These are phyloP conservation scores for Hypericum androsaemum DNA, from an alignment of 345 rosid genomes.

Conservation along the genomic window DNA sequence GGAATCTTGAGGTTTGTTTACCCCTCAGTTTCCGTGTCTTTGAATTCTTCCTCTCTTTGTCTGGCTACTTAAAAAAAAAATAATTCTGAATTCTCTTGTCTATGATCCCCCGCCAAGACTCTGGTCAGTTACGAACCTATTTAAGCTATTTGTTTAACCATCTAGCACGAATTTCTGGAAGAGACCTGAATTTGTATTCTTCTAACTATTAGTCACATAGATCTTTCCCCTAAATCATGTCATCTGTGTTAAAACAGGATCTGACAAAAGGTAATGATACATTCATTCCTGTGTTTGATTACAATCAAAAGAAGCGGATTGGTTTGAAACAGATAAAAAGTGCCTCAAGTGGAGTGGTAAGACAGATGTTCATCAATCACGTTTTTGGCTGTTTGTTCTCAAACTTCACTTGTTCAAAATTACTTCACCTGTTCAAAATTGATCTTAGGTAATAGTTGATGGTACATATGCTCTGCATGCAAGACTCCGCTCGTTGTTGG, in stretches of 20 bases:
- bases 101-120: too few relatives aligned
- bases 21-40: not conserved
- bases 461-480: constrained; percentile 94
- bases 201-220: too few relatives aligned
- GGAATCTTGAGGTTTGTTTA: constrained; percentile 66
- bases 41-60: constrained; percentile 5
- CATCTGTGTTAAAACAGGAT: constrained; percentile 46
- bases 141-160: too few relatives aligned
- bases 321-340: constrained; percentile 51
- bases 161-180: too few relatives aligned
- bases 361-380: constrained; percentile 5
- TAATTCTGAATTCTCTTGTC: too few relatives aligned
- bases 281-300: constrained; percentile 73
- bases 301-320: constrained; percentile 59
- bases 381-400: too few relatives aligned
- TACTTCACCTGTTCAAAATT: not conserved
- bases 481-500: constrained; percentile 88
- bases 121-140: too few relatives aligned
- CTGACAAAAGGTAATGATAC: constrained; percentile 65
- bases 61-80: not conserved
- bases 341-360: constrained; percentile 74
- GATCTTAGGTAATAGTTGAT: constrained; percentile 82
- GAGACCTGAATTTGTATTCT: too few relatives aligned
- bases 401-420: too few relatives aligned
- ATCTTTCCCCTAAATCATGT: not conserved